Conservation (phyloP, 768 basidiomycete species). For the Termitomyces sp. region DNA sequence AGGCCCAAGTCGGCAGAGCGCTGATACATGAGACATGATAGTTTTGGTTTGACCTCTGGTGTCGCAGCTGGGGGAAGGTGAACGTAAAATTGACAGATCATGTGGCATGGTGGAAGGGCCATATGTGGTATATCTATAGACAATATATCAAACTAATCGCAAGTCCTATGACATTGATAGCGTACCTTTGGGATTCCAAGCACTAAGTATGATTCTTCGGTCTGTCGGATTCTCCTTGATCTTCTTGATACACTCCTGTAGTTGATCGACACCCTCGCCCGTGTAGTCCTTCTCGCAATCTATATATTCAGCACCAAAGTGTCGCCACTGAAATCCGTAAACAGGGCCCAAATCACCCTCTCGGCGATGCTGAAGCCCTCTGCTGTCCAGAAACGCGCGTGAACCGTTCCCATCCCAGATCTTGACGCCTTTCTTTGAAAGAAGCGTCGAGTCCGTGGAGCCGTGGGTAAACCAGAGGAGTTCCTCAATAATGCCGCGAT, state of each 20-base stretch:
- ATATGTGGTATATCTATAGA: constrained; percentile 80
- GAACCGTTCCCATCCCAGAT: constrained; percentile 99
- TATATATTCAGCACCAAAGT: constrained; percentile 83
- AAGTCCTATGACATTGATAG: constrained; percentile 18
- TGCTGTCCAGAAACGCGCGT: constrained; percentile 77
- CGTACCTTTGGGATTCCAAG: constrained; percentile 96
- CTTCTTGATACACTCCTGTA: constrained; percentile 84
- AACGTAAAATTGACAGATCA: constrained; percentile 99
- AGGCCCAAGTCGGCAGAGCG: constrained; percentile 97
- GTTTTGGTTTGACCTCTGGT: constrained; percentile 54
- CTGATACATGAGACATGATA: constrained; percentile 97
- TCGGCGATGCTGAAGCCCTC: constrained; percentile 79
- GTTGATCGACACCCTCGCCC: constrained; percentile 89
- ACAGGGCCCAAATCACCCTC: constrained; percentile 96
- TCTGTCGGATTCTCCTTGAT: constrained; percentile 93
- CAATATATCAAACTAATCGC: background rate
- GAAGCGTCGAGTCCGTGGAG: constrained; percentile 71
- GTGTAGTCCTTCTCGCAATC: constrained; percentile 74
- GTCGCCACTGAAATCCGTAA: constrained; percentile 96
- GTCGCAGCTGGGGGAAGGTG: constrained; percentile 64
- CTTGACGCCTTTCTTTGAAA: constrained; percentile 81
- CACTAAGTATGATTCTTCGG: constrained; percentile 88
- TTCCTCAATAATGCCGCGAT: constrained; percentile 89
- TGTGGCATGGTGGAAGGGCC: constrained; percentile 98
- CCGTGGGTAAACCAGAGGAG: constrained; percentile 93